Evolutionary conservation across 129 eudicot species (phyloP).

Genomic region (Deinandra increscens): DNA sequence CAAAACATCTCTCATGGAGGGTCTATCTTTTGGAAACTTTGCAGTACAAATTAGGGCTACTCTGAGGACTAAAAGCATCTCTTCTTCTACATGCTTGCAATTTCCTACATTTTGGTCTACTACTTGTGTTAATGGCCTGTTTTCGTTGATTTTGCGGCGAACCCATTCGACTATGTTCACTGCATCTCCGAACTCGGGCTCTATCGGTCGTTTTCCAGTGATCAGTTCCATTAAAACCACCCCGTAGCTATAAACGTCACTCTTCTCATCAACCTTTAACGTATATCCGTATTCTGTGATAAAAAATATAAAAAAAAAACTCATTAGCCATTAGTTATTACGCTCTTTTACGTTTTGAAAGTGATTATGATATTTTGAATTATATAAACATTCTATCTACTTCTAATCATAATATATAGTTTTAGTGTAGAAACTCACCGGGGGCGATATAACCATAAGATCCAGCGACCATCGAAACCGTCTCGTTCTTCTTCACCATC

Average conservation of each 20-base stretch:
- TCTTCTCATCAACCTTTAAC: slow-evolving; percentile 82
- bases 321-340: no score
- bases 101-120: slow-evolving; percentile 66
- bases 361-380: no score
- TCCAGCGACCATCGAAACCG: slow-evolving; percentile 86
- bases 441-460: slow-evolving; percentile 96
- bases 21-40: slow-evolving; percentile 77
- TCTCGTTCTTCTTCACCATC: slow-evolving; percentile 83
- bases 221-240: slow-evolving; percentile 83
- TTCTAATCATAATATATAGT: no score
- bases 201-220: slow-evolving; percentile 68
- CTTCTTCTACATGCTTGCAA: slow-evolving; percentile 79
- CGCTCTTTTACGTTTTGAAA: no score
- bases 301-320: background rate
- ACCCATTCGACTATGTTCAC: slow-evolving; percentile 77
- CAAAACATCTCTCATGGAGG: slow-evolving; percentile 87
- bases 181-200: slow-evolving; percentile 68
- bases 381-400: no score
- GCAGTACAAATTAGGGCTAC: slow-evolving; percentile 85
- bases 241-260: slow-evolving; percentile 88
- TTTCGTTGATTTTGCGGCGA: slow-evolving; percentile 46
- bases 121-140: slow-evolving; percentile 54
- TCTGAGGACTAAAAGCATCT: slow-evolving; percentile 78
- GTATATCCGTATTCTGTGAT: slow-evolving; percentile 86
- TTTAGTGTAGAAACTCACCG: slow-evolving; percentile 47